A percentile compares a stretch with the other conserved stretches of the same genome.
phyloP scores from a whole-genome alignment of 2,329 filamentous ascomycete genomes.

The Colletotrichum sp. region DNA sequence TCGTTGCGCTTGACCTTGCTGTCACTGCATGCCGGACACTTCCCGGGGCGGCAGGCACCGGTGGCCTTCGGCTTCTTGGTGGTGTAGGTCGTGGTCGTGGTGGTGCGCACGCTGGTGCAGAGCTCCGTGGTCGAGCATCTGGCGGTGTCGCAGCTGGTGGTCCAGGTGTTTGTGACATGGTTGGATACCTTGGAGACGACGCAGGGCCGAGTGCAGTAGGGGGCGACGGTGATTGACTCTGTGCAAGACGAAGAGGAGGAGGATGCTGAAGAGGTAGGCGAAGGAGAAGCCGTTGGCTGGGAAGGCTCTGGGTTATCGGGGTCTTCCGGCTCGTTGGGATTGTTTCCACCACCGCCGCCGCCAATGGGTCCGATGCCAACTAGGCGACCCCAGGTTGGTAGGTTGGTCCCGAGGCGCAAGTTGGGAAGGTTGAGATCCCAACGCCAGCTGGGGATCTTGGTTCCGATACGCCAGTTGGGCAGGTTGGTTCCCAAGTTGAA shows the following conservation, averaged over 20 bases:
- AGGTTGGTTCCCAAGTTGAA: background rate
- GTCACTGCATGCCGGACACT: background rate
- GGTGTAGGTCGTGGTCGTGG: background rate
- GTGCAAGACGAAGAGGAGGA: slow-evolving; percentile 13
- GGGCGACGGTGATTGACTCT: slow-evolving; percentile 8
- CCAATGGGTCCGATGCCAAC: background rate
- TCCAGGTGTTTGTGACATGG: background rate
- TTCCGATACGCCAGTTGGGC: background rate
- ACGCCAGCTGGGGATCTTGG: background rate
- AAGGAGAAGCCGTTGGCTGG: background rate
- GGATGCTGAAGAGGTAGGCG: background rate
- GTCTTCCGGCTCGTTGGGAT: background rate
- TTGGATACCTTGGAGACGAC: slow-evolving; percentile 1
- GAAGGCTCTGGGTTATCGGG: slow-evolving; percentile 4
- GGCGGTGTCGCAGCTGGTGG: slow-evolving; percentile 13
- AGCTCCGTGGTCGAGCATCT: slow-evolving; percentile 13
- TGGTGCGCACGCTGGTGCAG: slow-evolving; percentile 12
- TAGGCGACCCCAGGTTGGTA: background rate
- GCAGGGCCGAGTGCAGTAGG: slow-evolving; percentile 20
- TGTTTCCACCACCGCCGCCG: background rate
- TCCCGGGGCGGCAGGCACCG: background rate
- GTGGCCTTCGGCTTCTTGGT: slow-evolving; percentile 1
- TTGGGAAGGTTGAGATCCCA: background rate
- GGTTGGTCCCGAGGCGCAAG: background rate
- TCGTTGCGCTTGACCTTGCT: background rate